Conservation (phyloP, 352 stramenopile species). For the Globisporangium iwayamae region DNA sequence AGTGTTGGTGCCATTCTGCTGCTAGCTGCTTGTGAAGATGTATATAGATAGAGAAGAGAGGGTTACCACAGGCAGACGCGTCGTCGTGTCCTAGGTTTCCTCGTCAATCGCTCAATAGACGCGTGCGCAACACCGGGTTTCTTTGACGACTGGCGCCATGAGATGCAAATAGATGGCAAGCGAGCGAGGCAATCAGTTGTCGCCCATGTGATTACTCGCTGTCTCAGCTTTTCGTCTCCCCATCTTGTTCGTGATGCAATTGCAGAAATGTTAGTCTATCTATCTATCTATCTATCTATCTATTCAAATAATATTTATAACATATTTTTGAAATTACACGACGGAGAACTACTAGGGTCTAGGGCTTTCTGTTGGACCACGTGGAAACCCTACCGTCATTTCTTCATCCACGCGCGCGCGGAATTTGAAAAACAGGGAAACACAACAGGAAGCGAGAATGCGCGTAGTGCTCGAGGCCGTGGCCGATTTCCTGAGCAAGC, state of each 20-base stretch:
- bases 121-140: background rate
- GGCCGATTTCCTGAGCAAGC: slow-evolving; percentile 50
- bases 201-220: background rate
- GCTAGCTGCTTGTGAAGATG: background rate
- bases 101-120: background rate
- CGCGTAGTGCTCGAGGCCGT: slow-evolving; percentile 36
- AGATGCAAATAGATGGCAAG: background rate
- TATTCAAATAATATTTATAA: no score
- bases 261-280: no score
- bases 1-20: background rate
- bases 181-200: background rate
- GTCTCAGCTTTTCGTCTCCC: no score
- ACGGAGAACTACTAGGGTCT: no score
- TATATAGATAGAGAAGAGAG: background rate
- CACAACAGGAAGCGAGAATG: slow-evolving; percentile 21
- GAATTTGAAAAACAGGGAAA: background rate
- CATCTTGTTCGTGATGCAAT: no score
- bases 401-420: background rate
- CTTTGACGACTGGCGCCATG: background rate
- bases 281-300: no score
- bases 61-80: background rate
- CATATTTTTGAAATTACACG: no score
- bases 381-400: background rate
- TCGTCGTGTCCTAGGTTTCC: background rate
- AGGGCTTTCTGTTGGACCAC: background rate